Evolutionary conservation across 2,329 filamentous ascomycete genomes (phyloP), one percentile per base, ranked within the genome.

Genomic region (Penicillium sp.): DNA sequence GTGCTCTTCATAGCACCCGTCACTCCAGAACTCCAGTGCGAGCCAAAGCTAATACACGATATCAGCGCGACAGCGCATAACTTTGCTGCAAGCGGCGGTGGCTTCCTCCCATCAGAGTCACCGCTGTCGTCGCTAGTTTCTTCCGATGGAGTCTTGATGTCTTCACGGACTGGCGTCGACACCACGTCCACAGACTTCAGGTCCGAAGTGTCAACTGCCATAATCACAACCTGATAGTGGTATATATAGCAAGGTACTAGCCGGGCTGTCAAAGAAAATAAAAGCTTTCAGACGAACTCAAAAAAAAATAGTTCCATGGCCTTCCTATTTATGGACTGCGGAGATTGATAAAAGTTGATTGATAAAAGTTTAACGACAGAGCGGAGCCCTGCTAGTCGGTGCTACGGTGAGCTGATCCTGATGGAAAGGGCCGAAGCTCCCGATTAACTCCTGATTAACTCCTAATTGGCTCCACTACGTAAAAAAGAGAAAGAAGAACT

Each of bases 1-100:
- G 82, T 85, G 18, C 74, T 82, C 65, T 86, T 86, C 78, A 86
- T 81, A 1, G 84, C 83, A 10, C 81, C 80, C 0, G 82, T 85
- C 1, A 86, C 81, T 2, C 83, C 82, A n/a, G 76, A 76, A 59
- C 82, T 85, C 83, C 83, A 86, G 22, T 81, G 79, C 0, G 81
- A 82, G 0, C 83, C 83, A 61, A 86, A 86, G 1, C 83, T 82
- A 60, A 86, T 84, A 31, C 64, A 72, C 3, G 68, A 69, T 18
- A 72, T 70, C 14, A 72, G 48, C 1, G 82, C 46, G 3, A 85
- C 78, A 0, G 82, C 76, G 9, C 72, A 66, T 14, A 81, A 51
- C 59, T 72, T 76, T 3, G 68, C 68, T 5, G 74, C 16, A 4
- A 71, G 42, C 3, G 68, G 67, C 1, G 69, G 68, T 2, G 66